Evolutionary conservation across 1,284 basidiomycete genomes (phyloP), one percentile per base, ranked within the genome.

Genomic region (Pyrrhoderma lamaoense): DNA sequence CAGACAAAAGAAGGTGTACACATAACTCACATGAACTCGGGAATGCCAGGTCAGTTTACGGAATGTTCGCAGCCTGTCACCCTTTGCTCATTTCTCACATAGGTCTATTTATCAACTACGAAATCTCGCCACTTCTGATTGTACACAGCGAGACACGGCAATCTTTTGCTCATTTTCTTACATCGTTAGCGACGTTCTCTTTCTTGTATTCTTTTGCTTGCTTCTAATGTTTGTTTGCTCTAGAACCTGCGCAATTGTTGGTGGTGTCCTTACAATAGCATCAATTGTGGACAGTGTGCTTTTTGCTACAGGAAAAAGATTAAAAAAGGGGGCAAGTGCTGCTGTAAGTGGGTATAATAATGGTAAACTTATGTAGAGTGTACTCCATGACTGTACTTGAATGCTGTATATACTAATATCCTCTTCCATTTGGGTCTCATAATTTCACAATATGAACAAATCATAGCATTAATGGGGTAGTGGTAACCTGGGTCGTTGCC

Each of bases 241-340:
- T 58, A 94, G 91, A 59, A 95, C 94, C 18, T 98, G 94, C 63
- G 96, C 96, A 2, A 97, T 99, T 61, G 84, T 99, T 37, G 95
- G 95, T 56, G 95, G 96, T 60, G 93, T 99, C 7, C 71, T 99
- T 46, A 99, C 96, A 1, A 84, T 99, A 22, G 93, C 94, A 11
- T 87, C 89, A 1, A 73, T 99, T n/a, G 60, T 98, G 45, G 95
- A 99, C 67, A 83, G 89, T 53, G 72, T 89, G 50, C 77, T 96
- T 56, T 97, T 96, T 61, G 83, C 83, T 14, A 83, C 87, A 14
- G 74, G 75, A 42, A 76, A 77, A 52, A 76, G 72, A 35, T 61
- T 89, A 52, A 90, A 87, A 68, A 85, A 82, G 66, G 64, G 66
- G 7, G 56, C 60, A 35, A 14, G 38, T 5, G n/a, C 7, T 18